Base-by-base conservation (phyloP, 306 rosid species). In the Elaeagnus macrophylla region DNA sequence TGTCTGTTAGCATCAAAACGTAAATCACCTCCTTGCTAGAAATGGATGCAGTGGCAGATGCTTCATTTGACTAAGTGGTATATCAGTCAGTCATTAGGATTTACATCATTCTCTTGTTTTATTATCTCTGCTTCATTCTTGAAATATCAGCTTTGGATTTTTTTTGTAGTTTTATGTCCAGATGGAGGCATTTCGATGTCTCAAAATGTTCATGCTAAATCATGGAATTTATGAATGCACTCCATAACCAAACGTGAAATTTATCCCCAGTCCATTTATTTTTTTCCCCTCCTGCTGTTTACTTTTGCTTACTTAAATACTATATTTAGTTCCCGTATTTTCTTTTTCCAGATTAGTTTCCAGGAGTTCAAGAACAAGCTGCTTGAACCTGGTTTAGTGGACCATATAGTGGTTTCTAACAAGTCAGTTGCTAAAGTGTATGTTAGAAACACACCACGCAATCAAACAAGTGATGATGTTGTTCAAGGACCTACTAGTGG, bases 311-410 rank as follows among this genome's bases (percentile, higher is more conserved):
- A 39, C 25, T 51, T 37, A 19, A 39, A 12, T 7, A 7, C 48
- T 54, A 75, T 32, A 44, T 51, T 35, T 7, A 53, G 44, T 44
- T 57, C 12, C 40, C 45, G 43, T 48, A 67, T 66, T 55, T 67
- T 62, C 37, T 56, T 56, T 66, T 41, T 62, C 75, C 99, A 91
- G 99, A 87, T 91, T 60, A 87, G 99, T 69, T 91, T 91, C 72
- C 96, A 91, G 69, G 96, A 91, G 81, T 91, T 91, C 48, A 87
- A 80, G 73, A 87, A 91, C 61, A 84, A 84, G 74, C 91, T 84
- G 78, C 72, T 91, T 74, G 99, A 91, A 69, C 85, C 99, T 6
- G 96, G 99, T 53, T 65, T 84, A 44, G 99, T 91, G 14, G 96
- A 91, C 66, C 99, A 75, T 64, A 75, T 91, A 64, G 89, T 91